phyloP scores from a whole-genome alignment of 1,284 basidiomycete species.

The Heterobasidion irregulare region DNA sequence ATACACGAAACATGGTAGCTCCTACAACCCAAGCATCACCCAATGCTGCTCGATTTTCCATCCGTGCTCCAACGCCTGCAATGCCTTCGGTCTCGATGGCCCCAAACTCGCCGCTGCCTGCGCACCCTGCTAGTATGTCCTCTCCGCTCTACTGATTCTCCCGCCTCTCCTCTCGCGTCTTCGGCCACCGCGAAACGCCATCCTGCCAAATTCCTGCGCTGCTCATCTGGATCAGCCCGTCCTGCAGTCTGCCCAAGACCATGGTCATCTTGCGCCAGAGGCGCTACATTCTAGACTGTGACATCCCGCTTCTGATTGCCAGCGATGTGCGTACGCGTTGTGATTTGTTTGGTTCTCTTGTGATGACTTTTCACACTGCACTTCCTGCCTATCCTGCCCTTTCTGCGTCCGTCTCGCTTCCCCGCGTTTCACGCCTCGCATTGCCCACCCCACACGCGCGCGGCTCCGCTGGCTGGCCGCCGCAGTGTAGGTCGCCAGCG shows the following conservation, averaged over 20 bases:
- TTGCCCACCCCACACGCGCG: slow-evolving; percentile 28
- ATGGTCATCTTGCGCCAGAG: slow-evolving; percentile 44
- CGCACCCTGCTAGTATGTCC: too few species aligned
- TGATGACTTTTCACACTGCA: background rate
- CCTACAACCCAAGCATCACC: too few species aligned
- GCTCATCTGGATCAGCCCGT: slow-evolving; percentile 43
- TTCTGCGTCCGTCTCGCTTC: background rate
- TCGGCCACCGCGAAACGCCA: slow-evolving; percentile 16
- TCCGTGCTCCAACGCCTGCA: too few species aligned
- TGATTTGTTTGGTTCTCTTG: background rate
- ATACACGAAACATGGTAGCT: too few species aligned
- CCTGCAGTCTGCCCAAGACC: slow-evolving; percentile 46
- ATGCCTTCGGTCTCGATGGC: too few species aligned
- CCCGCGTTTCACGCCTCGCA: background rate
- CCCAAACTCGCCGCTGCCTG: too few species aligned
- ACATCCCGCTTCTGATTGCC: slow-evolving; percentile 39
- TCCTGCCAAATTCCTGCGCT: slow-evolving; percentile 22
- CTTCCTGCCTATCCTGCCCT: background rate
- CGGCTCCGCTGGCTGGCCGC: slow-evolving; percentile 44
- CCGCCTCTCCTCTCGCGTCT: too few species aligned
- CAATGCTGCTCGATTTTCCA: too few species aligned
- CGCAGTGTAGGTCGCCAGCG: slow-evolving; percentile 47
- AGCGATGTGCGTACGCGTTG: slow-evolving; percentile 31
- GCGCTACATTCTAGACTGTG: slow-evolving; percentile 35
- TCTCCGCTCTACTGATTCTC: too few species aligned